Conservation (phyloP, 1,284 basidiomycete genomes). For the Sanghuangporus weigelae region DNA sequence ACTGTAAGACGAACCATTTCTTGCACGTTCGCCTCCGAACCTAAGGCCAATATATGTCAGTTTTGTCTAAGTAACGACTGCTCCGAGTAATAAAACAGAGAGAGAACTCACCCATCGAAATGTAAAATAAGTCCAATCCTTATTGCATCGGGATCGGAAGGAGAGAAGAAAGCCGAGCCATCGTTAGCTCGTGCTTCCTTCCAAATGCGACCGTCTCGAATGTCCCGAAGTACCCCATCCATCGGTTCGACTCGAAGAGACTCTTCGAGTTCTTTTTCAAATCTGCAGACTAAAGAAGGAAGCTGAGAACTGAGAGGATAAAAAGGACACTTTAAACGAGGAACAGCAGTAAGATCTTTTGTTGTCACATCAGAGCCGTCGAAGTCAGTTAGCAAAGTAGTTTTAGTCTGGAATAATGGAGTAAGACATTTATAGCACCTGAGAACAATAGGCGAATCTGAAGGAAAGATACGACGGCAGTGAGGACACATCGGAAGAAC, state of each 20-base stretch:
- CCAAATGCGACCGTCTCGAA: slow-evolving; percentile 17
- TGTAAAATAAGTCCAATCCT: slow-evolving; percentile 4
- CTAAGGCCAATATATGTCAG: neutral
- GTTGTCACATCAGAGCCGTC: neutral
- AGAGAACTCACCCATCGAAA: slow-evolving; percentile 18
- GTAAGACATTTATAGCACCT: neutral
- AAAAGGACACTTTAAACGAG: slow-evolving; percentile 2
- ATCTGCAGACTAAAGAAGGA: slow-evolving; percentile 5
- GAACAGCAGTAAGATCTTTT: neutral
- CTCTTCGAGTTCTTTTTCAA: neutral
- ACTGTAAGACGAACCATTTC: slow-evolving; percentile 4
- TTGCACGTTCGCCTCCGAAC: neutral
- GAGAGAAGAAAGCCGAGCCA: slow-evolving; percentile 16
- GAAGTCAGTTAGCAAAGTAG: neutral
- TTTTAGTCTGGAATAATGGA: neutral
- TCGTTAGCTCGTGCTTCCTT: slow-evolving; percentile 12
- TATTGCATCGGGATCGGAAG: neutral
- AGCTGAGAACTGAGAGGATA: slow-evolving; percentile 1
- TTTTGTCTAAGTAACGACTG: no score
- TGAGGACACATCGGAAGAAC: slow-evolving; percentile 3
- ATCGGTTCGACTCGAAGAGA: neutral
- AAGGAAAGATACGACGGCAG: neutral
- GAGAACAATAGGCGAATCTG: neutral
- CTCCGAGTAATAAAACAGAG: no score
- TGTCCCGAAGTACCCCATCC: neutral